phyloP scores from a whole-genome alignment of 1,284 basidiomycete species.

The Cryptococcus floricola region DNA sequence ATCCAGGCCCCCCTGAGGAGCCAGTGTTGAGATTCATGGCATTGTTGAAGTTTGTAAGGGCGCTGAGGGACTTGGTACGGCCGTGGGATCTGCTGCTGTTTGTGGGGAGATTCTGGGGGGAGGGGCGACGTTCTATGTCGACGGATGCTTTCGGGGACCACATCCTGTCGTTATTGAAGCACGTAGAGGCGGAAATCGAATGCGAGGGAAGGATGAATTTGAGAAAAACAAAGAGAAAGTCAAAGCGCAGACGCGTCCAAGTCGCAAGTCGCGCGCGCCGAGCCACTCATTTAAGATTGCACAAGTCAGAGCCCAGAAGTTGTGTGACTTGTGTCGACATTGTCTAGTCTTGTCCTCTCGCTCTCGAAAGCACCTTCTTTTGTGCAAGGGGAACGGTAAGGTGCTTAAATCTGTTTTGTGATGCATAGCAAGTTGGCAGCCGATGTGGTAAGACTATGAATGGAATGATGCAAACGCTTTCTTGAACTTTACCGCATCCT shows the following conservation, averaged over 20 bases:
- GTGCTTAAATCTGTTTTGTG: too few species aligned
- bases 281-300: too few species aligned
- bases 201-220: not conserved
- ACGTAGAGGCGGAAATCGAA: too few species aligned
- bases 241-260: not conserved
- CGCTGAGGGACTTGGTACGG: constrained; percentile 22
- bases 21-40: constrained; percentile 1
- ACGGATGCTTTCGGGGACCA: constrained; percentile 7
- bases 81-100: constrained; percentile 13
- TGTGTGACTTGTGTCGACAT: not conserved
- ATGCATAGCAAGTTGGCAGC: too few species aligned
- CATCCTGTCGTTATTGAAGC: not conserved
- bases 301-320: too few species aligned
- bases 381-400: too few species aligned
- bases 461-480: constrained; percentile 69
- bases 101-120: not conserved
- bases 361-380: not conserved
- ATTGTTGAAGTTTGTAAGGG: constrained; percentile 2
- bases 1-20: not conserved
- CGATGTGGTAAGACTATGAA: constrained; percentile 3
- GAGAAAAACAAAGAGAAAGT: not conserved
- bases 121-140: constrained; percentile 14
- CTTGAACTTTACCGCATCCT: constrained; percentile 76
- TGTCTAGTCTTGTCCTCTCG: not conserved
- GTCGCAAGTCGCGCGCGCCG: too few species aligned